Base-by-base conservation (phyloP, 2,329 filamentous ascomycete genomes). In the Cryphonectria parasitica region DNA sequence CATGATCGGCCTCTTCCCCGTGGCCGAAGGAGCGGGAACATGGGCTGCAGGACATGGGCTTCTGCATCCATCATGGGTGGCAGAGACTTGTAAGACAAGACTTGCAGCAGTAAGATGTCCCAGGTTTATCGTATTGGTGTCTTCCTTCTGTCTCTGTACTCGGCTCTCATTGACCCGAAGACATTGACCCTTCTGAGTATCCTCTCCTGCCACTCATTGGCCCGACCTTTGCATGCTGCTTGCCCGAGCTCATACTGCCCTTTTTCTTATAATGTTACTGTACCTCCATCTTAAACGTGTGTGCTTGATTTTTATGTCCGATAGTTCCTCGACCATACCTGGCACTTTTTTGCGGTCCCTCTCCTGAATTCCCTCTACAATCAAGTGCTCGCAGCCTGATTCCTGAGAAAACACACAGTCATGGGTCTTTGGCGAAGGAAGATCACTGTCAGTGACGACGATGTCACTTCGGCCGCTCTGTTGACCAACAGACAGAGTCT, bases 401-500 rank as follows among this genome's bases (percentile, higher is more conserved):
- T 17, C 45, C n/a, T 28, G 66, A 62, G 43, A 62, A 15, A 28
- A 28, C 58, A 25, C 43, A 63, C 41, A 39, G 34, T 36, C 19
- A 79, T 79, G 78, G 73, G 61, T 25, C 67, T 79, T 19, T 80
- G 75, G 73, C 77, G 75, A 56, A 73, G 79, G 31, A 80, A 77
- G 36, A 77, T 80, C 65, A 75, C 75, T 54, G 77, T 80, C 66
- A 69, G 74, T 34, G 79, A 80, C 74, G 77, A 80, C 74, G 73
- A 73, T 10, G 75, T 80, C 67, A 80, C 79, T 34, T 75, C 73
- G 52, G 79, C 78, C 2, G 77, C 75, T 1, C 73, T 77, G 68
- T 73, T 82, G 69, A 80, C 79, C 5, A 66, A 77, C 61, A 77
- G 73, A 66, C 79, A 80, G 74, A 80, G 79, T 2, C 70, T 81